Evolutionary conservation across 768 basidiomycete species (phyloP).

Genomic region (Termitomyces sp.): DNA sequence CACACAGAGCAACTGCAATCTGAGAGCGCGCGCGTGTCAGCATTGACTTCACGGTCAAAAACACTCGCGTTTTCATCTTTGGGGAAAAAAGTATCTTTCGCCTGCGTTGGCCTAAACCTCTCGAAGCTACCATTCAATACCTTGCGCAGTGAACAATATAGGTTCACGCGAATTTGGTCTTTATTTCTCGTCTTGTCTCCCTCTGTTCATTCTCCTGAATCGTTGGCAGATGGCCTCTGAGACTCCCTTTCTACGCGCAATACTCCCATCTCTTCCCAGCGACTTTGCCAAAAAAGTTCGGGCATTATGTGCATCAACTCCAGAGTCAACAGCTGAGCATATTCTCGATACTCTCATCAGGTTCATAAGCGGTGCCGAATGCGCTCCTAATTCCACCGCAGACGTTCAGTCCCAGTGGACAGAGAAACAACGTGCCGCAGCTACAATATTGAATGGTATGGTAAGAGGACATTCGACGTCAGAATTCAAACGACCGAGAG

Average conservation of each 20-base stretch:
- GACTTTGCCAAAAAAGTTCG: conserved; percentile 28
- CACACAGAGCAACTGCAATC: background rate
- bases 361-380: conserved; percentile 35
- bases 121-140: too few species aligned
- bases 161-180: conserved; percentile 3
- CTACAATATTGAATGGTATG: conserved; percentile 24
- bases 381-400: conserved; percentile 23
- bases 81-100: background rate
- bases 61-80: background rate
- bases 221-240: conserved; percentile 19
- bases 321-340: conserved; percentile 21
- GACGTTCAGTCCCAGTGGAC: conserved; percentile 29
- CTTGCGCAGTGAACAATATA: background rate
- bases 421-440: conserved; percentile 27
- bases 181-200: conserved; percentile 1
- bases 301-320: conserved; percentile 23
- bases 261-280: conserved; percentile 26
- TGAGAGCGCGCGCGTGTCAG: background rate
- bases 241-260: conserved; percentile 24
- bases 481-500: conserved; percentile 28
- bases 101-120: background rate
- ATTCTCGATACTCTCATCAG: conserved; percentile 37
- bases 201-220: background rate
- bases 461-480: conserved; percentile 13
- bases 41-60: background rate